Evolutionary conservation across 371 early-diverging fungal species (phyloP).

Genomic region (Vittaforma corneae): DNA sequence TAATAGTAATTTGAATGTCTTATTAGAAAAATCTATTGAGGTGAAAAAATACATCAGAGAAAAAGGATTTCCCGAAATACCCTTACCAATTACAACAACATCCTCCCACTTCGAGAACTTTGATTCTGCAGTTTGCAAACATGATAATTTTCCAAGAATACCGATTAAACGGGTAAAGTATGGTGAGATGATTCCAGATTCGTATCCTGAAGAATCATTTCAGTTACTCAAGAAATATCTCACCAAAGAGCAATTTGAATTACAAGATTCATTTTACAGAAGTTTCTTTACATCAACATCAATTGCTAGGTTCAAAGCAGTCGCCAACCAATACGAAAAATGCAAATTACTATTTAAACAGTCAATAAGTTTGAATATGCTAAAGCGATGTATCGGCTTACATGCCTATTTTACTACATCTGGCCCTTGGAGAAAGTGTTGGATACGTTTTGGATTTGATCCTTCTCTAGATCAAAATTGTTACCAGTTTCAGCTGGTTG

Average conservation of each 20-base stretch:
- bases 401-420: constrained; percentile 42
- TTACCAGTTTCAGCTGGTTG: constrained; percentile 54
- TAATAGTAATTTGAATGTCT: constrained; percentile 16
- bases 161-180: background rate
- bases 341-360: too few species aligned
- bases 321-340: background rate
- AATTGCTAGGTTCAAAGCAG: constrained; percentile 9
- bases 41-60: constrained; percentile 11
- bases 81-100: constrained; percentile 13
- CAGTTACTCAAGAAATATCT: background rate
- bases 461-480: constrained; percentile 42
- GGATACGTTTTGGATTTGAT: constrained; percentile 53
- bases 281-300: background rate
- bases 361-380: background rate
- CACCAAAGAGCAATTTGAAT: background rate
- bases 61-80: constrained; percentile 18
- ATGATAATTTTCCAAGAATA: background rate
- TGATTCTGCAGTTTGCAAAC: constrained; percentile 1
- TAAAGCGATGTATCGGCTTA: constrained; percentile 46
- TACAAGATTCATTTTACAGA: background rate
- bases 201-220: background rate
- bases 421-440: constrained; percentile 57
- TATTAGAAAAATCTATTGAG: constrained; percentile 1
- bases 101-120: constrained; percentile 17
- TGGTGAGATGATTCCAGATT: background rate